Conservation (phyloP, 2,329 filamentous ascomycete genomes). For the Phyllosticta capitalensis region DNA sequence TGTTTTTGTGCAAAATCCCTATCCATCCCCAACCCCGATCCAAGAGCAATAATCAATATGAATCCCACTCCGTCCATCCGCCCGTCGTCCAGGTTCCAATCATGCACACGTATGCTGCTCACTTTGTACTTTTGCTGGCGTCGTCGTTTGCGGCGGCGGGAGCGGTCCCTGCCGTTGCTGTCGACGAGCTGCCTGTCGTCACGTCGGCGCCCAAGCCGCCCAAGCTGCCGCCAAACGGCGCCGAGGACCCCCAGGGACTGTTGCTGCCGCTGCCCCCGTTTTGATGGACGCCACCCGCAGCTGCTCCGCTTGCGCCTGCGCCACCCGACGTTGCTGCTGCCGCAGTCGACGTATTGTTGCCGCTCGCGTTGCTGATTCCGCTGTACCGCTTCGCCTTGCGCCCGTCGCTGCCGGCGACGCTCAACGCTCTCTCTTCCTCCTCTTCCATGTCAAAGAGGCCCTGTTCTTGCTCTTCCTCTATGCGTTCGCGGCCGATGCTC, state of each 20-base stretch:
- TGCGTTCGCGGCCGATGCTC: conserved; percentile 31
- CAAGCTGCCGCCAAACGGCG: neutral
- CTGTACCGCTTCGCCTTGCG: neutral
- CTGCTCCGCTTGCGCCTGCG: neutral
- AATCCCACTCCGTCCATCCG: no score
- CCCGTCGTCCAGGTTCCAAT: neutral
- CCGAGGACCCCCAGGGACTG: neutral
- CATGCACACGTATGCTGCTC: neutral
- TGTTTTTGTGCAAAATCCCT: no score
- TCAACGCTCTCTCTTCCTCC: conserved; percentile 21
- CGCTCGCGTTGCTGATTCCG: neutral
- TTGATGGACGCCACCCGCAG: neutral
- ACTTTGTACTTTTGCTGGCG: neutral
- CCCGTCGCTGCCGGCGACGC: neutral
- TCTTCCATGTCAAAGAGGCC: conserved; percentile 36
- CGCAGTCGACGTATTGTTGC: neutral
- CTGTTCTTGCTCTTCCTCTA: conserved; percentile 32
- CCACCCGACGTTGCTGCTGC: neutral
- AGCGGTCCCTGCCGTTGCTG: neutral
- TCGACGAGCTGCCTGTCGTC: neutral
- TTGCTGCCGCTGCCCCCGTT: neutral
- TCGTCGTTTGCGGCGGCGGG: neutral
- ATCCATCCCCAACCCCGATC: neutral
- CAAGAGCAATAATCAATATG: neutral
- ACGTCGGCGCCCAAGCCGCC: neutral